Percentiles rank a stretch among this genome's conserved stretches.
Conservation (phyloP, 75 land plant species). For the Sequoia sempervirens region DNA sequence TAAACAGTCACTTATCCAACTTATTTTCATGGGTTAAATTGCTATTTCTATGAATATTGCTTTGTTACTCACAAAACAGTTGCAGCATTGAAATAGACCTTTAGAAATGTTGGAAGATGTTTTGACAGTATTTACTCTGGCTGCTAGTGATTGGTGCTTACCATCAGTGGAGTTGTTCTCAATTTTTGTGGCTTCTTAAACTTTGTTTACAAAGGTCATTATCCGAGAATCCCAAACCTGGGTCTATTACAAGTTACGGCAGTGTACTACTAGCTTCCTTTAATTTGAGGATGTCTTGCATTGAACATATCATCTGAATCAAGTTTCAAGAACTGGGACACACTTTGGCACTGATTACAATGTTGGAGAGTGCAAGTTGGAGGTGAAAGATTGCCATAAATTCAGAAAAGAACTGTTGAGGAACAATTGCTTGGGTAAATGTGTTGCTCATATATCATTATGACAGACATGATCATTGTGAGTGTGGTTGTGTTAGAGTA, state of each 20-base stretch:
- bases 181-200: not conserved
- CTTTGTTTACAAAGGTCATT: not conserved
- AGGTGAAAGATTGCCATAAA: not conserved
- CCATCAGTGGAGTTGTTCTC: not conserved
- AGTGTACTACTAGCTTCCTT: not conserved
- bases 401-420: not conserved
- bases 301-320: not conserved
- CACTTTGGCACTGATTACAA: not conserved
- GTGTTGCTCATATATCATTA: not conserved
- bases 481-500: not conserved
- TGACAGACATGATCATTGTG: not conserved
- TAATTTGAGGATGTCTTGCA: not conserved
- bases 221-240: not conserved
- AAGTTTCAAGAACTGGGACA: not conserved
- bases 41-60: no score
- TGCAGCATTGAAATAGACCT: no score
- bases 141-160: not conserved
- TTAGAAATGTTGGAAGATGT: no score
- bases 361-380: not conserved
- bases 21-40: no score
- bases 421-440: not conserved
- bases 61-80: no score
- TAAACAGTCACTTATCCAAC: no score
- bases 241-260: not conserved
- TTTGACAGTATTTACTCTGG: not conserved